phyloP scores from a whole-genome alignment of 2,329 filamentous ascomycete species.

The Colletotrichum australisinense region DNA sequence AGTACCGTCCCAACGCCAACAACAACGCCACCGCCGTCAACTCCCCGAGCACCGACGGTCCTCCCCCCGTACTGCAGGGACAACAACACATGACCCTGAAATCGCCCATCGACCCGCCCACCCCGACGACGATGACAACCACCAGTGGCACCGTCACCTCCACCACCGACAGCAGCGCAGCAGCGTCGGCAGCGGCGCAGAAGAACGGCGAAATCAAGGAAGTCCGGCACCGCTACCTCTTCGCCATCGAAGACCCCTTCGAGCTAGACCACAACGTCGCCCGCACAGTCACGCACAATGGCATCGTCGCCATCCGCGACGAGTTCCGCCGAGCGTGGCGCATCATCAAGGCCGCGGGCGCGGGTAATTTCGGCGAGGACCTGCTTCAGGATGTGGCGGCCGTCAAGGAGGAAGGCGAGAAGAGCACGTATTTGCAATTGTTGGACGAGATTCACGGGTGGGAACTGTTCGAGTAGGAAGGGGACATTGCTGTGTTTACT shows the following conservation, averaged over 20 bases:
- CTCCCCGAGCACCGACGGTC: conserved; percentile 15
- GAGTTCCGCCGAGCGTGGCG: conserved; percentile 86
- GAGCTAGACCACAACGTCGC: conserved; percentile 90
- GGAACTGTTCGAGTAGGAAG: conserved; percentile 30
- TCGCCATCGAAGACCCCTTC: conserved; percentile 93
- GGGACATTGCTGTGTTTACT: neutral
- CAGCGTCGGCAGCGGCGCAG: conserved; percentile 25
- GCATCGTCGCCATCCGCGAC: conserved; percentile 84
- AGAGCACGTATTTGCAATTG: conserved; percentile 48
- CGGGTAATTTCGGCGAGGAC: conserved; percentile 54
- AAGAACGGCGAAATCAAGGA: conserved; percentile 67
- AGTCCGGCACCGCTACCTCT: conserved; percentile 82
- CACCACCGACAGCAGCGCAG: conserved; percentile 27
- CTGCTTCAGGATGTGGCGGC: conserved; percentile 63
- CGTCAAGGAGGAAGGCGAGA: conserved; percentile 47
- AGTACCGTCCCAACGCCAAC: conserved; percentile 29
- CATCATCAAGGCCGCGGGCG: conserved; percentile 70
- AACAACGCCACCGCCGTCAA: neutral
- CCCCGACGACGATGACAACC: neutral
- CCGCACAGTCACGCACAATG: conserved; percentile 84
- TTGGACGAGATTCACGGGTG: conserved; percentile 54
- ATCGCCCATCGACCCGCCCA: neutral
- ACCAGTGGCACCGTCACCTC: neutral
- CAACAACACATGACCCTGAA: neutral
- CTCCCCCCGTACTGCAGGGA: neutral